These are phyloP conservation scores for Colletotrichum lupini DNA, from an alignment of 2,329 filamentous ascomycete species.

Conservation along the genomic window DNA sequence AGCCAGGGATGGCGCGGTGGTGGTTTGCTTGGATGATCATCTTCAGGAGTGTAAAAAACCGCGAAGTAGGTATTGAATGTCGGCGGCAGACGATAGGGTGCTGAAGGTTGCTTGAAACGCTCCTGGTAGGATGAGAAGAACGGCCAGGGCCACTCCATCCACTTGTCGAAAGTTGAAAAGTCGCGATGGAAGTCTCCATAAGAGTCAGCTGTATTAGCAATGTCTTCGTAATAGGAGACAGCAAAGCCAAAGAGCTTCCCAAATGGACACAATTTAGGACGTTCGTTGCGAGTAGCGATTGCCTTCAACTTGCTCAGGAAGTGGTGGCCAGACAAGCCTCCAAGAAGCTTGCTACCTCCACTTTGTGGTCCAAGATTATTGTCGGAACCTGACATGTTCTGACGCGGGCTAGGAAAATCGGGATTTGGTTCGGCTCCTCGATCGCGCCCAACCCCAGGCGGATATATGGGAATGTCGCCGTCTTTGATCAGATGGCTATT, in stretches of 20 bases:
- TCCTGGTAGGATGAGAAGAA: conserved; percentile 36
- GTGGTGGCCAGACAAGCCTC: conserved; percentile 31
- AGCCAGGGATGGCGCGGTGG: conserved; percentile 61
- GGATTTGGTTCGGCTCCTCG: conserved; percentile 4
- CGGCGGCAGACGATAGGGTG: not conserved
- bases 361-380: not conserved
- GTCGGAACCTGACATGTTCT: not conserved
- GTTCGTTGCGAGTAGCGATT: conserved; percentile 15
- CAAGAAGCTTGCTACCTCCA: not conserved
- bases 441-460: conserved; percentile 29
- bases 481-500: conserved; percentile 12
- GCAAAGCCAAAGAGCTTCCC: conserved; percentile 50
- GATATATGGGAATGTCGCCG: conserved; percentile 22
- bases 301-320: conserved; percentile 39
- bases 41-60: conserved; percentile 59
- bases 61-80: conserved; percentile 52
- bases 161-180: conserved; percentile 47
- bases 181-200: conserved; percentile 42
- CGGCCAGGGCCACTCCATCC: conserved; percentile 45
- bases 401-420: not conserved
- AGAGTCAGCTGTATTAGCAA: conserved; percentile 47
- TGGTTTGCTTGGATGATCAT: conserved; percentile 32
- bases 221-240: conserved; percentile 53
- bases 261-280: not conserved
- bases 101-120: not conserved